Evolutionary conservation across 139 green algal species (phyloP), one percentile per base, ranked within the genome.

Genomic region (Coelastrella sp.): DNA sequence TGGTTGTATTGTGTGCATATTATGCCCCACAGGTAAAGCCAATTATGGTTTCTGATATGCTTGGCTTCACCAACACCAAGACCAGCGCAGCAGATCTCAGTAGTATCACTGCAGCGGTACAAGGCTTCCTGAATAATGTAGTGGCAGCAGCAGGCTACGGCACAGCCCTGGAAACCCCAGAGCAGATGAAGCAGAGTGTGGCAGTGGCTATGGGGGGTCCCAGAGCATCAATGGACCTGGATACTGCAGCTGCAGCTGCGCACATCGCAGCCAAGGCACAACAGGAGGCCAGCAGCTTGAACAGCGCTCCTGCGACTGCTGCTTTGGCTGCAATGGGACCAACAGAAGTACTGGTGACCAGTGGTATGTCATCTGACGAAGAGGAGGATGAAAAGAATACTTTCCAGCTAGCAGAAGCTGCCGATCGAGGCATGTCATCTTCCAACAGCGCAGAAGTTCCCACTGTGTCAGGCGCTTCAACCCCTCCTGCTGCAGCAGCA

Each of bases 41-140:
- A 73, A 96, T 98, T 70, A 76, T 93, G 20, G 95, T 98, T 22
- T 91, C 89, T 22, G 96, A 98, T 91, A 87, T 97, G 88, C 91
- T 97, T 92, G 93, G 93, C 56, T 72, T 97, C 85, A 89, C 95
- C 22, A 85, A 89, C 56, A 49, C 49, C 6, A 60, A 73, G 35
- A 72, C 63, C n/a, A 83, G 57, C 15, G 61, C 35, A 7, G 73
- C 75, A n/a, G 80, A 86, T 24, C 82, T 83, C 17, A 58, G 49
- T 6, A 74, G 85, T n/a, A 74, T 93, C 24, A 90, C 89, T 63
- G 70, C 84, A 61, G 88, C 78, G 0, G 88, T 97, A 83, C 96
- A 98, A 93, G 91, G 92, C 25, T 99, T 99, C 90, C 92, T 99
- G 49, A 97, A 97, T 88, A 98, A 98, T 85, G 96, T 97, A 12